A percentile compares a stretch with the other conserved stretches of the same genome.
phyloP scores from a whole-genome alignment of 2,329 filamentous ascomycete species.

The Penicillium italicum region DNA sequence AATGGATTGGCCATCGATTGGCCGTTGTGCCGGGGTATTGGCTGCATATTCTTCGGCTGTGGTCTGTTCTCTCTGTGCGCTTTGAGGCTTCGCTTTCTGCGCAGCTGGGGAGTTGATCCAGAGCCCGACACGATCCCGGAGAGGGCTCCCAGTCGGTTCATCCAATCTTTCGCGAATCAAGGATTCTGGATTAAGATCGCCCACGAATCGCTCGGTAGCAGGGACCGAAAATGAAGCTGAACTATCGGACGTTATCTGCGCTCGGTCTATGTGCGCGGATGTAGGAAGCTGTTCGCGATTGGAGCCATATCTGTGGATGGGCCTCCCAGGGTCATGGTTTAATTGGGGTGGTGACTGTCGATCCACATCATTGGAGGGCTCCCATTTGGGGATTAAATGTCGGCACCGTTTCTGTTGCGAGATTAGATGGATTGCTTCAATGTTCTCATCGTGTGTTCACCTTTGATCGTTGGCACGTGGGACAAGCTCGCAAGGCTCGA shows the following conservation, averaged over 20 bases:
- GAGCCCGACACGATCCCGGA: conserved; percentile 32
- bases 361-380: conserved; percentile 1
- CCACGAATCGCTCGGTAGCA: conserved; percentile 36
- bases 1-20: conserved; percentile 6
- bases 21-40: background rate
- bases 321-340: background rate
- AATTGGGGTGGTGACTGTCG: background rate
- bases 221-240: conserved; percentile 10
- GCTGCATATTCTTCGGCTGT: background rate
- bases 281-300: background rate
- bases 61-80: background rate
- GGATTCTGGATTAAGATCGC: conserved; percentile 42
- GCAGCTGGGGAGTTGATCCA: conserved; percentile 30
- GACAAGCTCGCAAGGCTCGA: conserved; percentile 31
- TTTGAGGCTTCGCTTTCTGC: conserved; percentile 7
- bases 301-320: background rate
- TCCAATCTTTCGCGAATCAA: conserved; percentile 35
- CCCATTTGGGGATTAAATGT: conserved; percentile 20
- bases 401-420: conserved; percentile 33
- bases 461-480: conserved; percentile 34
- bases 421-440: background rate
- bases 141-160: conserved; percentile 21
- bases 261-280: background rate
- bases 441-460: conserved; percentile 13
- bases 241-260: conserved; percentile 3